Percentiles rank a stretch among this genome's conserved stretches.
Conservation (phyloP, 495 filamentous ascomycete species). For the Penicillium paxilli region DNA sequence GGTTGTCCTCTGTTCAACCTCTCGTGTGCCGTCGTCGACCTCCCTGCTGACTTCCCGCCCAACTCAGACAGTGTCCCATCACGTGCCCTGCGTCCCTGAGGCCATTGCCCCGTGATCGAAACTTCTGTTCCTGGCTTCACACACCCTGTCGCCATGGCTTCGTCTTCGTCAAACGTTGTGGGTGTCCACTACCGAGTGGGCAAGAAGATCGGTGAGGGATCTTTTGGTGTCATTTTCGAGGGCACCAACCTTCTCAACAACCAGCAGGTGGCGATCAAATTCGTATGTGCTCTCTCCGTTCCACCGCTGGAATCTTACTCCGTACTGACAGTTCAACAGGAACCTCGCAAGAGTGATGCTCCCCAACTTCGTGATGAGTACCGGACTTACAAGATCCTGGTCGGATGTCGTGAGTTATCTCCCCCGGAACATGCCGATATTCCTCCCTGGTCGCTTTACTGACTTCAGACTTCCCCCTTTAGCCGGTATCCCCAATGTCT, state of each 20-base stretch:
- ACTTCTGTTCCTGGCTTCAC: slow-evolving; percentile 16
- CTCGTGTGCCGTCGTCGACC: not conserved
- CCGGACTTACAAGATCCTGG: slow-evolving; percentile 98
- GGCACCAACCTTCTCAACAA: slow-evolving; percentile 98
- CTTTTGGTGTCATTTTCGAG: slow-evolving; percentile 98
- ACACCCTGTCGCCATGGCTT: slow-evolving; percentile 64
- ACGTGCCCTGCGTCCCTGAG: slow-evolving; percentile 32
- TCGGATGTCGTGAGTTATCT: slow-evolving; percentile 99
- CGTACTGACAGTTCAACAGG: slow-evolving; percentile 53
- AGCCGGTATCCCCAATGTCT: slow-evolving; percentile 99
- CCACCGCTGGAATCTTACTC: not conserved
- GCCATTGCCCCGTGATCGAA: slow-evolving; percentile 26
- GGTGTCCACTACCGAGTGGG: slow-evolving; percentile 98
- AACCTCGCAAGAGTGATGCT: slow-evolving; percentile 98
- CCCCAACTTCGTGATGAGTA: slow-evolving; percentile 98
- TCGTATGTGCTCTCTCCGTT: slow-evolving; percentile 61
- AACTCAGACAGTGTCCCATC: slow-evolving; percentile 19
- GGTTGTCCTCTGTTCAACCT: slow-evolving; percentile 3
- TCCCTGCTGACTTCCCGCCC: slow-evolving; percentile 21
- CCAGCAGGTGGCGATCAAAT: slow-evolving; percentile 99
- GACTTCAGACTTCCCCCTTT: slow-evolving; percentile 19
- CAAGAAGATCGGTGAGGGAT: slow-evolving; percentile 99
- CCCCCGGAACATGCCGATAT: not conserved
- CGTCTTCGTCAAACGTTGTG: slow-evolving; percentile 95
- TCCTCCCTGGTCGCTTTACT: slow-evolving; percentile 10